A percentile compares a stretch with the other conserved stretches of the same genome.
Conservation (phyloP, 495 filamentous ascomycete genomes). For the Chaetomium cochliodes region DNA sequence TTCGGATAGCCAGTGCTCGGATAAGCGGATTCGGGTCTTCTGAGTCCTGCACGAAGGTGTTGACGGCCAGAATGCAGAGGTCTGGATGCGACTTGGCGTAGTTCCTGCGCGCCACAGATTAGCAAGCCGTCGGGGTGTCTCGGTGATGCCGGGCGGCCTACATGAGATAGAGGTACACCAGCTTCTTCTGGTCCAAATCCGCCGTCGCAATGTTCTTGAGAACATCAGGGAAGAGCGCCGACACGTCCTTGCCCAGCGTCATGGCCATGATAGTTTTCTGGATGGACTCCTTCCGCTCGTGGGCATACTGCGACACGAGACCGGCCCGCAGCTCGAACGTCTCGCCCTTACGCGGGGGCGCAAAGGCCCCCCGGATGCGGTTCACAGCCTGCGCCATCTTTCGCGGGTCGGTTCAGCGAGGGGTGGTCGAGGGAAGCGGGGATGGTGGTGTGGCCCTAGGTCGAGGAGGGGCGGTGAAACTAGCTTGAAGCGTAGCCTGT, state of each 20-base stretch:
- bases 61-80: slow-evolving; percentile 97
- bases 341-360: slow-evolving; percentile 89
- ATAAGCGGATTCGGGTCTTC: slow-evolving; percentile 98
- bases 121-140: slow-evolving; percentile 20
- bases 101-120: slow-evolving; percentile 62
- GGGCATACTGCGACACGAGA: slow-evolving; percentile 98
- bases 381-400: slow-evolving; percentile 81
- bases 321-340: slow-evolving; percentile 97
- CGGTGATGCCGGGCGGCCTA: slow-evolving; percentile 43
- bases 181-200: slow-evolving; percentile 98
- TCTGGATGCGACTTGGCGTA: slow-evolving; percentile 99
- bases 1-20: slow-evolving; percentile 89
- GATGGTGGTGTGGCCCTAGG: slow-evolving; percentile 10
- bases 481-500: not conserved
- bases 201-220: slow-evolving; percentile 97
- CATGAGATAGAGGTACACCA: slow-evolving; percentile 99
- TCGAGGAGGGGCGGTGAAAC: slow-evolving; percentile 24
- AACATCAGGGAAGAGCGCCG: slow-evolving; percentile 94
- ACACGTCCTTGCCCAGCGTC: slow-evolving; percentile 98
- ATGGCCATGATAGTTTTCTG: slow-evolving; percentile 99
- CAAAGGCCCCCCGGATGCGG: slow-evolving; percentile 90
- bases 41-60: slow-evolving; percentile 98
- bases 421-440: slow-evolving; percentile 7
- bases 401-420: slow-evolving; percentile 5
- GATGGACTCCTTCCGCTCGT: slow-evolving; percentile 97